Conservation (phyloP, 2,329 filamentous ascomycete species). For the Zymoseptoria tritici region DNA sequence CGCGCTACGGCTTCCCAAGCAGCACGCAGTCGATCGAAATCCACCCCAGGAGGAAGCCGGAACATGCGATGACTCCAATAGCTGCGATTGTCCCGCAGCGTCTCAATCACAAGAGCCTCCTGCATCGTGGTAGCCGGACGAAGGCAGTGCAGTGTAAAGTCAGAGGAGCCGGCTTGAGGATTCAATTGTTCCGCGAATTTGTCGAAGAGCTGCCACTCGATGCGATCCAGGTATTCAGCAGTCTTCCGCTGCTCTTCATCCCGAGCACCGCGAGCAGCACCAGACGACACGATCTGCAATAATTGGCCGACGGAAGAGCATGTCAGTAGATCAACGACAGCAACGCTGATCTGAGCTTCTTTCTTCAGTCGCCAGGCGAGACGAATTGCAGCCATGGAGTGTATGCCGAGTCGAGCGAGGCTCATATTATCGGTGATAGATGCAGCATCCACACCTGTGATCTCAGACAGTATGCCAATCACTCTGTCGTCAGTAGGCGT, state of each 20-base stretch:
- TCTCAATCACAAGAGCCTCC: slow-evolving; percentile 9
- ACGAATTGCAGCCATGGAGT: slow-evolving; percentile 12
- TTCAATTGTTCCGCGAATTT: not conserved
- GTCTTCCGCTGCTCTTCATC: slow-evolving; percentile 22
- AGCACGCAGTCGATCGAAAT: slow-evolving; percentile 5
- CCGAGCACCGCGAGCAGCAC: not conserved
- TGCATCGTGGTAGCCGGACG: slow-evolving; percentile 10
- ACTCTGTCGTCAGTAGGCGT: not conserved
- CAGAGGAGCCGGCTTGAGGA: not conserved
- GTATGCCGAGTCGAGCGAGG: slow-evolving; percentile 8
- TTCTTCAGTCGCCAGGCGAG: slow-evolving; percentile 4
- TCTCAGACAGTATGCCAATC: not conserved
- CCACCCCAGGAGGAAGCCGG: slow-evolving; percentile 3
- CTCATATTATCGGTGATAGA: not conserved
- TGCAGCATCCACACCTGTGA: not conserved
- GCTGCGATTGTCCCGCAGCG: slow-evolving; percentile 7
- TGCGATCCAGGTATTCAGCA: not conserved
- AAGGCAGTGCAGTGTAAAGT: not conserved
- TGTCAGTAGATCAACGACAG: not conserved
- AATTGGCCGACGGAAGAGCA: not conserved
- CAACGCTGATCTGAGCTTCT: slow-evolving; percentile 1
- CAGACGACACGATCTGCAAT: not conserved
- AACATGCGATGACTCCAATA: slow-evolving; percentile 14
- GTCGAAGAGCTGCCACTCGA: not conserved
- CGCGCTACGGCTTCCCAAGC: slow-evolving; percentile 9